Evolutionary conservation across 441 rosid species (phyloP), one percentile per base, ranked within the genome.

Genomic region (Erodium texanum): DNA sequence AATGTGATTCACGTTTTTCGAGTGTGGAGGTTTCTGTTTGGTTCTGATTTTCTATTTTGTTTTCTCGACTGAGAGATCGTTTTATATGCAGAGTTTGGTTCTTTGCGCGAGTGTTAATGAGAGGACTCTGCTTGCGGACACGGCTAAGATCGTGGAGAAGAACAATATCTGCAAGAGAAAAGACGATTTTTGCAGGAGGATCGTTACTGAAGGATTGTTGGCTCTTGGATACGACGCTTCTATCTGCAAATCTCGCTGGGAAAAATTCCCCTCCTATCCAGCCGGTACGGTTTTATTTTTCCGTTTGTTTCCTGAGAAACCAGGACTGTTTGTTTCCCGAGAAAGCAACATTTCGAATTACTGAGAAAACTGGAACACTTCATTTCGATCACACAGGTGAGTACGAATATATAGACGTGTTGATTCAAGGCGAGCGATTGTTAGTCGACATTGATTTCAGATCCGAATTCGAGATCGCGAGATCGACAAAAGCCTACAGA

Each of bases 221-320:
- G 76, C 78, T 62, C 79, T 87, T 20, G 96, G 94, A 70, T 89
- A 90, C 67, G 90, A 86, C 67, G 86, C 91, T 22, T 82, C 90
- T 12, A 72, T 84, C 64, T 90, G 97, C 86, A 93, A 79, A 74
- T 86, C 94, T 74, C 85, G 82, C 64, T 93, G 97, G 97, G 97
- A 85, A 70, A 89, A 84, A 73, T 72, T 88, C 1, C 71, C 82
- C 62, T 79, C 85, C 34, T 82, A 70, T 76, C 91, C 87, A 59
- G 84, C 97, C 62, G 97, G 98, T 93, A 87, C 54, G 6, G 11
- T 5, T 62, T 18, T 18, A 45, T 74, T 56, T 70, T 65, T 72
- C 62, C 66, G 20, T 15, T 10, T 19, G 20, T 19, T 68, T 41
- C 66, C 64, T 2, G 45, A 63, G 72, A 34, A 63, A 20, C 68